Evolutionary conservation across 2,329 filamentous ascomycete species (phyloP).

Genomic region (Arthrinium puccinioides): DNA sequence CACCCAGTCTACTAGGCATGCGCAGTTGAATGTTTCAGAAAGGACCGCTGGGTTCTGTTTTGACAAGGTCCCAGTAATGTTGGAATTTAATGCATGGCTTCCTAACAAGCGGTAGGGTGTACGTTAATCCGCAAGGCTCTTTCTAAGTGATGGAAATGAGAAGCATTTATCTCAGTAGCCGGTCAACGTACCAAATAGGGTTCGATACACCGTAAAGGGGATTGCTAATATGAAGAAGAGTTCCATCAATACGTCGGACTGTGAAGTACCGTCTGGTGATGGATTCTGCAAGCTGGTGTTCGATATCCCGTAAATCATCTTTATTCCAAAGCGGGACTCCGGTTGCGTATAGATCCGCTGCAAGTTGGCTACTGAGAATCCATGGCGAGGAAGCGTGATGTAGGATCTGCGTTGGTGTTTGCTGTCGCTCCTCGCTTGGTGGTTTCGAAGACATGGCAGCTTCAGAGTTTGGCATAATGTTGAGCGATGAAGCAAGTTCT

Average conservation of each 20-base stretch:
- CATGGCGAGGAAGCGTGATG: slow-evolving; percentile 9
- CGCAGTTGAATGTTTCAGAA: slow-evolving; percentile 11
- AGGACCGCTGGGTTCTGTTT: slow-evolving; percentile 6
- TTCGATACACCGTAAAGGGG: slow-evolving; percentile 13
- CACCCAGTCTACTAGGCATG: slow-evolving; percentile 16
- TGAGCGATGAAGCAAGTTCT: not conserved
- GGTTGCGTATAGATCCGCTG: slow-evolving; percentile 11
- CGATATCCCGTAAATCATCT: slow-evolving; percentile 12
- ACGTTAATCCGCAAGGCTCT: not conserved
- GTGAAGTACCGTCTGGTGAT: slow-evolving; percentile 13
- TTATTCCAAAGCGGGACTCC: slow-evolving; percentile 12
- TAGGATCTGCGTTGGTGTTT: not conserved
- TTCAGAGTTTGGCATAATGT: too few relatives aligned
- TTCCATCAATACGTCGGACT: slow-evolving; percentile 16
- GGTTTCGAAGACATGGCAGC: not conserved
- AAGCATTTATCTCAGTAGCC: not conserved
- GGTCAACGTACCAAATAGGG: not conserved
- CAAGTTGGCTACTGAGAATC: slow-evolving; percentile 10
- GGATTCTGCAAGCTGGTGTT: slow-evolving; percentile 15
- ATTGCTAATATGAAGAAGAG: slow-evolving; percentile 14
- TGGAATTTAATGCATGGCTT: slow-evolving; percentile 14
- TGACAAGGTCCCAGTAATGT: slow-evolving; percentile 14
- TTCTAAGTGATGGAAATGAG: not conserved
- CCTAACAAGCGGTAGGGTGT: slow-evolving; percentile 6
- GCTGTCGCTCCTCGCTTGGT: not conserved